Conservation (phyloP, 495 filamentous ascomycete species). For the Hypoxylon crocopeplum region DNA sequence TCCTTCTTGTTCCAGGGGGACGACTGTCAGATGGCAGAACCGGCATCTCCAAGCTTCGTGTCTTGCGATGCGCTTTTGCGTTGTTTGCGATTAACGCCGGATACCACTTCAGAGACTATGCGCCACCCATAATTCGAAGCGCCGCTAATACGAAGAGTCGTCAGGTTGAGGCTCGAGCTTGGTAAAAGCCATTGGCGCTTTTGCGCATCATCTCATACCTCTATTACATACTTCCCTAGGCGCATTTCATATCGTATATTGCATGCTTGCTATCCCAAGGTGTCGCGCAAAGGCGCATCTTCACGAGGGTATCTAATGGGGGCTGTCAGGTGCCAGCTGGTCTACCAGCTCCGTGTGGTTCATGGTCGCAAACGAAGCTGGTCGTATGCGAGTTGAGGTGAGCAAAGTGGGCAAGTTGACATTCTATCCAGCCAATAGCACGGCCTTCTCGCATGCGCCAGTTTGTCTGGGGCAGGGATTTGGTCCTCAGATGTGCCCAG, state of each 20-base stretch:
- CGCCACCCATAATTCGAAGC: slow-evolving; percentile 19
- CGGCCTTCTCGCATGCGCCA: slow-evolving; percentile 37
- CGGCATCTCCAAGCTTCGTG: slow-evolving; percentile 12
- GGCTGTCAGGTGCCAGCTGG: slow-evolving; percentile 26
- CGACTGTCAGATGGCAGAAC: slow-evolving; percentile 11
- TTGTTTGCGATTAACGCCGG: slow-evolving; percentile 24
- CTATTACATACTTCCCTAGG: neutral
- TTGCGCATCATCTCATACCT: slow-evolving; percentile 26
- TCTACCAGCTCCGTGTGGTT: slow-evolving; percentile 24
- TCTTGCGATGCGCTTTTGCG: slow-evolving; percentile 22
- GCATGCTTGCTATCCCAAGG: neutral
- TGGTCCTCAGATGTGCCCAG: slow-evolving; percentile 33
- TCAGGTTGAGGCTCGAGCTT: slow-evolving; percentile 27
- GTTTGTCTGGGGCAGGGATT: slow-evolving; percentile 42
- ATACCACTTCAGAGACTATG: slow-evolving; percentile 28
- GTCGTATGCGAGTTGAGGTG: slow-evolving; percentile 44
- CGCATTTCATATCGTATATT: slow-evolving; percentile 24
- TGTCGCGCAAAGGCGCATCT: slow-evolving; percentile 26
- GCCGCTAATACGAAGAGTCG: slow-evolving; percentile 16
- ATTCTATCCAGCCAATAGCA: slow-evolving; percentile 38
- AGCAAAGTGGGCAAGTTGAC: slow-evolving; percentile 43
- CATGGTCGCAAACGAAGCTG: slow-evolving; percentile 42
- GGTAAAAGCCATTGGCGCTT: slow-evolving; percentile 18
- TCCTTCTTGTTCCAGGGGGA: slow-evolving; percentile 32
- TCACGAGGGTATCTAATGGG: neutral